Conservation (phyloP, 805 yeast genomes). For the Barnettozyma sp. region DNA sequence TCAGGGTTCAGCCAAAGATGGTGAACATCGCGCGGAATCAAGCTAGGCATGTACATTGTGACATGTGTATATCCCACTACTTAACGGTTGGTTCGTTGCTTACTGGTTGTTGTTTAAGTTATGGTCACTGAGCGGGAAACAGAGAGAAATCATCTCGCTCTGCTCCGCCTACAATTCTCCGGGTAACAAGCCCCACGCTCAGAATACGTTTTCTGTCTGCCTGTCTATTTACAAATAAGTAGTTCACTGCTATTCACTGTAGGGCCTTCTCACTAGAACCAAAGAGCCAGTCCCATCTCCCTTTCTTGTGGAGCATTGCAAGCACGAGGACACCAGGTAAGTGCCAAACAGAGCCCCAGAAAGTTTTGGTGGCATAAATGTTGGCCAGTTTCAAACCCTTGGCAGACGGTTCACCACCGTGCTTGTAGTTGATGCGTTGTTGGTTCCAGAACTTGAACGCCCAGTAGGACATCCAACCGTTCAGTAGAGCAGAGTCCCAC, state of each 20-base stretch:
- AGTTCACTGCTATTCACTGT: neutral
- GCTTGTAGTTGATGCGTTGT: constrained; percentile 53
- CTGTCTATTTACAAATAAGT: too few relatives aligned
- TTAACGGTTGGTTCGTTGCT: neutral
- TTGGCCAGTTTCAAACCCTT: constrained; percentile 57
- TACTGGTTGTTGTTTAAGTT: neutral
- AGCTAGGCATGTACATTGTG: constrained; percentile 41
- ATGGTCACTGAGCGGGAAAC: too few relatives aligned
- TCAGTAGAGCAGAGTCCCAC: constrained; percentile 73
- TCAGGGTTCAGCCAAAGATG: constrained; percentile 33
- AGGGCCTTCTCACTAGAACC: constrained; percentile 21
- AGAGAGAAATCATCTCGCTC: too few relatives aligned
- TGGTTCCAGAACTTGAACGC: constrained; percentile 83
- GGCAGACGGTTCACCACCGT: constrained; percentile 36
- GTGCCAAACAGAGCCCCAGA: constrained; percentile 94
- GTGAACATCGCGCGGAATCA: constrained; percentile 40
- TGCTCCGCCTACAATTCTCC: neutral
- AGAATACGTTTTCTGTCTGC: neutral
- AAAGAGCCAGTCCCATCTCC: constrained; percentile 81
- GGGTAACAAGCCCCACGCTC: neutral
- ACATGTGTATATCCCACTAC: neutral
- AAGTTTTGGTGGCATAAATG: constrained; percentile 71
- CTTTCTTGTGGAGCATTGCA: constrained; percentile 92
- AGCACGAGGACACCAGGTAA: constrained; percentile 81
- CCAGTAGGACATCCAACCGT: constrained; percentile 79